These are phyloP conservation scores for Cairneyella variabilis DNA, from an alignment of 495 filamentous ascomycete genomes.

Conservation along the genomic window DNA sequence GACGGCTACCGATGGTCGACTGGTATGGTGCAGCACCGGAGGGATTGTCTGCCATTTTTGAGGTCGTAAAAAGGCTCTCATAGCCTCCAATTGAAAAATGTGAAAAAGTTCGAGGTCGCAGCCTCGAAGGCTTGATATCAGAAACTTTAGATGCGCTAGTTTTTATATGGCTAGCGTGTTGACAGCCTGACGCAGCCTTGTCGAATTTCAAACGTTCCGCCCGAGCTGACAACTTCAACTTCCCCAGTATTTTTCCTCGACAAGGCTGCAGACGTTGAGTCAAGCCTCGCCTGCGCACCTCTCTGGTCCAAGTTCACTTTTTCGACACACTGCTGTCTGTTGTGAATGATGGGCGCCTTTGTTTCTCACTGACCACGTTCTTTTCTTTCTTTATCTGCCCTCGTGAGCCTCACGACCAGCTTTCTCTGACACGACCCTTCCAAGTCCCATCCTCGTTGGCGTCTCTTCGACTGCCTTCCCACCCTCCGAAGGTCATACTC, in stretches of 20 bases:
- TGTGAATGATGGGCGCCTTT: constrained; percentile 24
- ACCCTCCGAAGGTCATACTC: too few species aligned
- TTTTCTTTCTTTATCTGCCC: not conserved
- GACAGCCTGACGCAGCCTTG: too few species aligned
- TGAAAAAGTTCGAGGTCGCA: not conserved
- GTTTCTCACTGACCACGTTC: constrained; percentile 3
- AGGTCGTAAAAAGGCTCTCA: constrained; percentile 14
- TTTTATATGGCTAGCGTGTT: too few species aligned
- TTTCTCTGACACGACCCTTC: too few species aligned
- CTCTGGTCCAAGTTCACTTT: constrained; percentile 11
- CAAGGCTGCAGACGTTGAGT: not conserved
- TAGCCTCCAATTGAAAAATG: constrained; percentile 11
- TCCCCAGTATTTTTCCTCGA: not conserved
- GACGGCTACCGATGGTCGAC: not conserved
- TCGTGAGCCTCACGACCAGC: too few species aligned
- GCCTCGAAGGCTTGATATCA: too few species aligned
- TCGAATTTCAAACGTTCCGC: too few species aligned
- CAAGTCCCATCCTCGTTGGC: too few species aligned
- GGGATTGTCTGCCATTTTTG: constrained; percentile 22
- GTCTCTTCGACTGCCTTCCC: too few species aligned
- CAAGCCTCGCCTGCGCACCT: not conserved
- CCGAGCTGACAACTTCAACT: not conserved
- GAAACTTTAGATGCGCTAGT: too few species aligned
- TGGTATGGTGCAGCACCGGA: not conserved
- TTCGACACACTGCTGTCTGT: constrained; percentile 13